Evolutionary conservation across 257 asterid genomes (phyloP).

Genomic region (Solanum megistacrolobum): DNA sequence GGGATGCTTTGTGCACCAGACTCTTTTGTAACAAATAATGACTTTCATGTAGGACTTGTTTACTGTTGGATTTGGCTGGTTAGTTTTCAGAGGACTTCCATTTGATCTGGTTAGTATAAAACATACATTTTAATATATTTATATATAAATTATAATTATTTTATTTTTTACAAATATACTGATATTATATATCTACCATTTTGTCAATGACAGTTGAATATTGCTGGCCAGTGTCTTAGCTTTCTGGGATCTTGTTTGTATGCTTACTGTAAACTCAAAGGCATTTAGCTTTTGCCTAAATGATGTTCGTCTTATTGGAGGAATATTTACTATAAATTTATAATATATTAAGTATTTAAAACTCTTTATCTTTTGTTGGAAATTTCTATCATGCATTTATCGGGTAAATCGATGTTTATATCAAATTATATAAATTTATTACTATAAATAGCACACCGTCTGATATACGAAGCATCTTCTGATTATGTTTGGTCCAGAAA

Average conservation of each 20-base stretch:
- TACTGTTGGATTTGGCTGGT: constrained; percentile 15
- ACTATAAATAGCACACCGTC: background rate
- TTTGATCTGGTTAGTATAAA: constrained; percentile 9
- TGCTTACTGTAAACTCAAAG: constrained; percentile 10
- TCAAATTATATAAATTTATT: background rate
- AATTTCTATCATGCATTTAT: background rate
- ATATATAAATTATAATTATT: background rate
- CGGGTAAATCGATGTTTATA: background rate
- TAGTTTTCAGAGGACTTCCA: constrained; percentile 14
- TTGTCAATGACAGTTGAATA: constrained; percentile 6
- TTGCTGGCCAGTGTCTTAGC: constrained; percentile 10
- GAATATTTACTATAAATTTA: background rate
- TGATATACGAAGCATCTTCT: background rate
- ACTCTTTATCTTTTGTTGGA: background rate
- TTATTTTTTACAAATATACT: background rate
- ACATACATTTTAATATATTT: background rate
- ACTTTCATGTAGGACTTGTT: constrained; percentile 2
- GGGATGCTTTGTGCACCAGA: background rate
- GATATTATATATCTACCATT: background rate
- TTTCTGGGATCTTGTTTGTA: constrained; percentile 14
- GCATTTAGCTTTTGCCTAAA: background rate
- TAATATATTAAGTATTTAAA: background rate
- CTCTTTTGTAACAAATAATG: background rate
- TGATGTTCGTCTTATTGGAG: background rate
- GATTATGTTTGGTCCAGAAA: background rate